Percentiles rank a stretch among this genome's conserved stretches.
Evolutionary conservation across 1,139 yeast species (phyloP).

Genomic region (Diutina neorugosa): DNA sequence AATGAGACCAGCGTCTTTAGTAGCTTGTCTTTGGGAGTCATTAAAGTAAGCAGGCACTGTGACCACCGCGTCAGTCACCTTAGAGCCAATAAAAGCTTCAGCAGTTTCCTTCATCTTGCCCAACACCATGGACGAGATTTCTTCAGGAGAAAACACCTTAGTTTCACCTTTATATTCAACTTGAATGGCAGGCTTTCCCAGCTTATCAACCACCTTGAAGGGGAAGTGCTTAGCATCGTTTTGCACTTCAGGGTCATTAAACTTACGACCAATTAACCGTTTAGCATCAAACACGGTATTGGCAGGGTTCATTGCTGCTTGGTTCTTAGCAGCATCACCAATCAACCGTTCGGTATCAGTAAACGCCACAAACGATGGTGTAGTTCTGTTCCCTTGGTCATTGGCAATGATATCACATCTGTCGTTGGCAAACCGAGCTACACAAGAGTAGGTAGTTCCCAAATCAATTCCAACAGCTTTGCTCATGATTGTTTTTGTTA

Average conservation of each 20-base stretch:
- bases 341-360: constrained; percentile 94
- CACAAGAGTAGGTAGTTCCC: constrained; percentile 99
- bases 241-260: constrained; percentile 83
- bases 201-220: constrained; percentile 78
- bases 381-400: constrained; percentile 99
- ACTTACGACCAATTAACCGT: constrained; percentile 96
- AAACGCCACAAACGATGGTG: constrained; percentile 97
- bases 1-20: constrained; percentile 98
- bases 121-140: constrained; percentile 91
- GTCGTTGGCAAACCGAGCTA: constrained; percentile 40
- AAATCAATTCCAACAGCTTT: constrained; percentile 96
- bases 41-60: constrained; percentile 97
- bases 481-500: not conserved
- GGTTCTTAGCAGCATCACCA: constrained; percentile 99
- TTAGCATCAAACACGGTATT: constrained; percentile 97
- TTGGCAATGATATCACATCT: constrained; percentile 83
- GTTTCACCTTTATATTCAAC: constrained; percentile 90
- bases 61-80: constrained; percentile 89
- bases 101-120: constrained; percentile 98
- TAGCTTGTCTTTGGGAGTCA: constrained; percentile 97
- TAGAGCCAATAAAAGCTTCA: constrained; percentile 88
- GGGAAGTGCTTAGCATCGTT: constrained; percentile 97
- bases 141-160: constrained; percentile 94
- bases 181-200: constrained; percentile 84
- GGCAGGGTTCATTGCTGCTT: constrained; percentile 93